Evolutionary conservation across 495 filamentous ascomycete species (phyloP).

Genomic region (Oleoguttula mirabilis): DNA sequence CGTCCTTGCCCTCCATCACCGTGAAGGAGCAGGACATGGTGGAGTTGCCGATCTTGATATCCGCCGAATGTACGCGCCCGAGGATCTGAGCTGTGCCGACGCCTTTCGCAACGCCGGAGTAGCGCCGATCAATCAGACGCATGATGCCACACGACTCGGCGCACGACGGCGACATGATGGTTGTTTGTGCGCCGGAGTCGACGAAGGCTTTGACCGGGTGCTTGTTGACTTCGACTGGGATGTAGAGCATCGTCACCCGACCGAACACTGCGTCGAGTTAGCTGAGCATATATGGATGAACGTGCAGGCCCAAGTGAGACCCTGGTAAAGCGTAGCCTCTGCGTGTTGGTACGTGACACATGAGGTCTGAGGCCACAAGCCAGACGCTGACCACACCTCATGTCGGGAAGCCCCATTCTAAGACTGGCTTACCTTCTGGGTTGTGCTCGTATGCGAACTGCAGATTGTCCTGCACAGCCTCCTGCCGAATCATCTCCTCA

Average conservation of each 20-base stretch:
- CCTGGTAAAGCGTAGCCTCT: no score
- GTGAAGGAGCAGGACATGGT: slow-evolving; percentile 91
- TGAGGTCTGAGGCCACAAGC: no score
- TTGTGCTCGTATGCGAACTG: slow-evolving; percentile 94
- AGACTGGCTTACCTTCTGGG: slow-evolving; percentile 60
- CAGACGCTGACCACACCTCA: no score
- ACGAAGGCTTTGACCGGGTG: slow-evolving; percentile 90
- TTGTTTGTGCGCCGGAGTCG: slow-evolving; percentile 94
- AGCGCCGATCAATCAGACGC: slow-evolving; percentile 88
- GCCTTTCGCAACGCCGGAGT: slow-evolving; percentile 78
- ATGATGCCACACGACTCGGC: slow-evolving; percentile 90
- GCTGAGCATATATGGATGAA: no score
- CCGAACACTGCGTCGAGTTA: slow-evolving; percentile 67
- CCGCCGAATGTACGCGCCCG: slow-evolving; percentile 85
- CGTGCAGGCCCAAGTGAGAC: no score
- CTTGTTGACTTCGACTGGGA: slow-evolving; percentile 89
- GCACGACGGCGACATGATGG: slow-evolving; percentile 93
- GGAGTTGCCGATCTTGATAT: slow-evolving; percentile 80
- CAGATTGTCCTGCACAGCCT: slow-evolving; percentile 84
- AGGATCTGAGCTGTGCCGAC: slow-evolving; percentile 91
- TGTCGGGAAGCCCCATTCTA: no score
- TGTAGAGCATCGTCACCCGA: slow-evolving; percentile 87
- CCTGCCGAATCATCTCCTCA: slow-evolving; percentile 90
- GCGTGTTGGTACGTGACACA: no score
- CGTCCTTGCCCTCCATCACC: slow-evolving; percentile 98